A percentile compares a stretch with the other conserved stretches of the same genome.
These are phyloP conservation scores for Pezicula neosporulosa DNA, from an alignment of 2,329 filamentous ascomycete genomes.

Conservation along the genomic window DNA sequence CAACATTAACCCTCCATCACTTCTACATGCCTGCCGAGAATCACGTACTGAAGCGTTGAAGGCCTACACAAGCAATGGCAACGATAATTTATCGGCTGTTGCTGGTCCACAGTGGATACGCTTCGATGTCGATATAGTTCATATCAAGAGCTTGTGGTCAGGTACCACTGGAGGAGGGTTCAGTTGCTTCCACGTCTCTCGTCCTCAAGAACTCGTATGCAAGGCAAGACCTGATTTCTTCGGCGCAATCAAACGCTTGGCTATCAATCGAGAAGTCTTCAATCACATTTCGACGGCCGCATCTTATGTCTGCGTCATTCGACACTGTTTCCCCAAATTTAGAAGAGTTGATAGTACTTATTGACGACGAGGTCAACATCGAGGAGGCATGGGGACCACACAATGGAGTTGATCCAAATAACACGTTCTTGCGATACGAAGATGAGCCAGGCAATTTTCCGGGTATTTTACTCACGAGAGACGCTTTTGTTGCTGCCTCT, in stretches of 20 bases:
- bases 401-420: background rate
- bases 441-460: background rate
- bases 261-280: slow-evolving; percentile 6
- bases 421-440: background rate
- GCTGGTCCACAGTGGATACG: slow-evolving; percentile 6
- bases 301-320: background rate
- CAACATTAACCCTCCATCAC: slow-evolving; percentile 3
- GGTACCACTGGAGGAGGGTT: background rate
- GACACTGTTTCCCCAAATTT: slow-evolving; percentile 7
- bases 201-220: too few relatives aligned
- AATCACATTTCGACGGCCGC: background rate
- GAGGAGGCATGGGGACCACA: background rate
- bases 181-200: too few relatives aligned
- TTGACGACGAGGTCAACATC: slow-evolving; percentile 3
- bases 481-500: slow-evolving; percentile 6
- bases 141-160: slow-evolving; percentile 4
- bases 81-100: background rate
- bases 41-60: slow-evolving; percentile 8
- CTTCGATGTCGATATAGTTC: slow-evolving; percentile 7
- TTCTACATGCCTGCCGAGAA: slow-evolving; percentile 5
- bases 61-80: background rate
- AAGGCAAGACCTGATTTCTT: slow-evolving; percentile 5
- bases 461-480: background rate
- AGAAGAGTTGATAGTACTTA: slow-evolving; percentile 7
- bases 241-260: slow-evolving; percentile 2